Conservation (phyloP, 2,329 filamentous ascomycete genomes). For the Ascochyta viciae-villosae region DNA sequence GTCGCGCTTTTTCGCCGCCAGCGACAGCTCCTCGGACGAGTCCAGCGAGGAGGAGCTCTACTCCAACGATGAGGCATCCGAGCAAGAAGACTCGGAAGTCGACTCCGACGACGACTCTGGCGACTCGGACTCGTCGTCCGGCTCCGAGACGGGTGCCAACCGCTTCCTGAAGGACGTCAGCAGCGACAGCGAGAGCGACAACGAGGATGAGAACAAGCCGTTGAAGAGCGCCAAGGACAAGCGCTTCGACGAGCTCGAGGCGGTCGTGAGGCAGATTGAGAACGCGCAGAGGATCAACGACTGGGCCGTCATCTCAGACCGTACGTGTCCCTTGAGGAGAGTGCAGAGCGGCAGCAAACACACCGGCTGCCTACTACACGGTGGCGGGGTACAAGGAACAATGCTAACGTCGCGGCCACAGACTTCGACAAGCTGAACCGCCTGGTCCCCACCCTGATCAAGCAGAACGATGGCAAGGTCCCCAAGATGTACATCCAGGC, state of each 20-base stretch:
- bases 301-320: slow-evolving; percentile 89
- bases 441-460: slow-evolving; percentile 67
- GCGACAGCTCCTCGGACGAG: slow-evolving; percentile 95
- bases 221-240: slow-evolving; percentile 99
- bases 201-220: slow-evolving; percentile 82
- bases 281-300: slow-evolving; percentile 98
- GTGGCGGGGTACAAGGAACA: slow-evolving; percentile 12
- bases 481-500: slow-evolving; percentile 94
- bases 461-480: slow-evolving; percentile 71
- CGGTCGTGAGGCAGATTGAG: slow-evolving; percentile 87
- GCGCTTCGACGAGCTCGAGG: slow-evolving; percentile 90
- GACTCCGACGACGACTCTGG: slow-evolving; percentile 64
- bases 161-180: slow-evolving; percentile 83
- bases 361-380: slow-evolving; percentile 9
- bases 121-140: slow-evolving; percentile 59
- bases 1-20: slow-evolving; percentile 96
- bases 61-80: slow-evolving; percentile 71
- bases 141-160: slow-evolving; percentile 72
- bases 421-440: slow-evolving; percentile 95
- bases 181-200: slow-evolving; percentile 82
- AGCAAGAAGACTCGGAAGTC: slow-evolving; percentile 56
- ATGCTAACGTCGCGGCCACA: slow-evolving; percentile 51
- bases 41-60: slow-evolving; percentile 95
- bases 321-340: slow-evolving; percentile 60
- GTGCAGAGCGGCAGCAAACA: not conserved